These are phyloP conservation scores for Xylaria digitata DNA, from an alignment of 2,329 filamentous ascomycete genomes.

Conservation along the genomic window DNA sequence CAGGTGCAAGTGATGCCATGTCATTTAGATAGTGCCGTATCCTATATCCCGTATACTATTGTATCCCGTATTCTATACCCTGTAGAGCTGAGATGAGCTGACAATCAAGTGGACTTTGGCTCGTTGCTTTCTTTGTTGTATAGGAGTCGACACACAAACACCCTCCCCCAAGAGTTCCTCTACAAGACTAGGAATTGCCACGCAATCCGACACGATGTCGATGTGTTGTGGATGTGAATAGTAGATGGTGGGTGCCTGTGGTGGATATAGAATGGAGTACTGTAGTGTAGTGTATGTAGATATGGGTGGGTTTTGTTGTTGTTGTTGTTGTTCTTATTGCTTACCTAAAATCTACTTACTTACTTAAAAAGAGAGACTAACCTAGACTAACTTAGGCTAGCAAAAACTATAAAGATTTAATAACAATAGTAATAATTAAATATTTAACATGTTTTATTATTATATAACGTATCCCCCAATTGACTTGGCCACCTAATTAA, in stretches of 20 bases:
- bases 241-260: neutral
- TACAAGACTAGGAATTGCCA: slow-evolving; percentile 11
- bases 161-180: neutral
- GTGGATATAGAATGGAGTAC: neutral
- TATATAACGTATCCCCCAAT: no score
- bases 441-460: no score
- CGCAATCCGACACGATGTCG: neutral
- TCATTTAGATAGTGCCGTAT: slow-evolving; percentile 13
- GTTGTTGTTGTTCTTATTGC: no score
- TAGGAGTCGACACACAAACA: neutral
- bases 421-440: no score
- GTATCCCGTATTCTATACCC: neutral
- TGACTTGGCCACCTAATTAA: no score
- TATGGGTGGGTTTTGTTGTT: neutral
- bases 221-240: slow-evolving; percentile 5
- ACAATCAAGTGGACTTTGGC: neutral
- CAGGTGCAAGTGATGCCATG: slow-evolving; percentile 29
- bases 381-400: no score
- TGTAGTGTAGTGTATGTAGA: neutral
- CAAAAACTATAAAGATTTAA: no score
- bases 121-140: neutral
- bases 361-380: no score
- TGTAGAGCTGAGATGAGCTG: no score
- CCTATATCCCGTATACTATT: neutral
- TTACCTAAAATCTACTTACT: no score